Evolutionary conservation across 768 basidiomycete genomes (phyloP), one percentile per base, ranked within the genome.

Genomic region (Dentipellis fragilis): DNA sequence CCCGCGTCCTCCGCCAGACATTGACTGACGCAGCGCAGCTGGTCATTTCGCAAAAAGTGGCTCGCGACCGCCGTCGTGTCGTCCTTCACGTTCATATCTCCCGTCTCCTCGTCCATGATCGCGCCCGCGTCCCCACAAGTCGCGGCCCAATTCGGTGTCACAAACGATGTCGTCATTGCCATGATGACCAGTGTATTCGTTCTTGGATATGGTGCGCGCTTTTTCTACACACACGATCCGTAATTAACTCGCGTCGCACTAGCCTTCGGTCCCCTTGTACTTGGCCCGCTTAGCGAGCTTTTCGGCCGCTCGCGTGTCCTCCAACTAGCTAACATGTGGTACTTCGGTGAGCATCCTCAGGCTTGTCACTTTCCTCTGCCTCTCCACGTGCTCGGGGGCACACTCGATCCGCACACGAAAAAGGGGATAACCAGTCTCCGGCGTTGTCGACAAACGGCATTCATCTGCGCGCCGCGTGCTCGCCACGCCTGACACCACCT

Each of bases 41-140:
- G 54, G 54, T 42, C 38, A 5, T 14, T 14, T 2, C 34, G n/a
- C 23, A 54, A 47, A 21, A 54, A 54, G 21, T 54, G 54, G 54
- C 9, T 72, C 0, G 79, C 79, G 0, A 83, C 81, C 0, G 59
- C 76, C 10, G 72, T 84, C n/a, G 76, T 85, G 0, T 84, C 84
- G 0, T 68, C 72, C 0, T 86, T 83, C 63, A 83, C 84, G 0
- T 83, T 85, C 62, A 82, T 85, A 22, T 72, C 71, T 3, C 81
- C 86, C 0, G 72, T 89, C 0, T 80, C 87, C 0, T 89, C 87
- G 5, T 80, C 85, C 6, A 87, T 88, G 81, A 70, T 88, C 1
- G 83, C 87, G 0, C 87, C 87, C 0, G 86, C 86, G 0, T 70
- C 73, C 0, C 55, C 57, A 4, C 74, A 80, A 52, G 62, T 90